phyloP scores from a whole-genome alignment of 352 stramenopile genomes.

The Pythium aphanidermatum region DNA sequence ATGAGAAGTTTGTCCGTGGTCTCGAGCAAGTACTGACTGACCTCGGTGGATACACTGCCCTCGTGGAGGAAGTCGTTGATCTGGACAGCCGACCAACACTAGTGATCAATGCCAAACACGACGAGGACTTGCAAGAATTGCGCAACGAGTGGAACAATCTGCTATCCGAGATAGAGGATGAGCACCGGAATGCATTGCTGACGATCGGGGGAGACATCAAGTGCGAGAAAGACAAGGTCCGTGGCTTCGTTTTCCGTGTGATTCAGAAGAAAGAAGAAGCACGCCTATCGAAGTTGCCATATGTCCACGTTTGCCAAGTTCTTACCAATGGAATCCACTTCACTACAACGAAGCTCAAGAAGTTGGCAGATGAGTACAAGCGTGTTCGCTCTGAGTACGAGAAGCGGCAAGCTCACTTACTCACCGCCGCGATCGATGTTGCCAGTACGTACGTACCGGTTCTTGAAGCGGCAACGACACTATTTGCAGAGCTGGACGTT shows the following conservation, averaged over 20 bases:
- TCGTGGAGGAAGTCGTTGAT: constrained; percentile 83
- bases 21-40: constrained; percentile 60
- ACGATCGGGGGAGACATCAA: constrained; percentile 81
- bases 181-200: constrained; percentile 52
- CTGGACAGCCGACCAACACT: constrained; percentile 72
- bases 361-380: constrained; percentile 80
- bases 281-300: constrained; percentile 77
- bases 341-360: constrained; percentile 89
- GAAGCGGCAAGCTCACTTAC: constrained; percentile 84
- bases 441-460: constrained; percentile 95
- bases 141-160: constrained; percentile 72
- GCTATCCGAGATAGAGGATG: constrained; percentile 75
- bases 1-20: constrained; percentile 36
- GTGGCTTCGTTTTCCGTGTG: constrained; percentile 92
- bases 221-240: constrained; percentile 90
- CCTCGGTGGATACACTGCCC: constrained; percentile 54
- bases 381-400: constrained; percentile 90
- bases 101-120: constrained; percentile 80
- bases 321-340: constrained; percentile 98
- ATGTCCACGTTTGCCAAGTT: constrained; percentile 92
- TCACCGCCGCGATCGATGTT: constrained; percentile 91
- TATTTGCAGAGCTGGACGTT: constrained; percentile 93
- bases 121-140: constrained; percentile 68
- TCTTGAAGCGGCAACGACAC: constrained; percentile 85
- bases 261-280: constrained; percentile 92